Conservation (phyloP, 2,329 filamentous ascomycete genomes). For the Geoglossum cookeanum region DNA sequence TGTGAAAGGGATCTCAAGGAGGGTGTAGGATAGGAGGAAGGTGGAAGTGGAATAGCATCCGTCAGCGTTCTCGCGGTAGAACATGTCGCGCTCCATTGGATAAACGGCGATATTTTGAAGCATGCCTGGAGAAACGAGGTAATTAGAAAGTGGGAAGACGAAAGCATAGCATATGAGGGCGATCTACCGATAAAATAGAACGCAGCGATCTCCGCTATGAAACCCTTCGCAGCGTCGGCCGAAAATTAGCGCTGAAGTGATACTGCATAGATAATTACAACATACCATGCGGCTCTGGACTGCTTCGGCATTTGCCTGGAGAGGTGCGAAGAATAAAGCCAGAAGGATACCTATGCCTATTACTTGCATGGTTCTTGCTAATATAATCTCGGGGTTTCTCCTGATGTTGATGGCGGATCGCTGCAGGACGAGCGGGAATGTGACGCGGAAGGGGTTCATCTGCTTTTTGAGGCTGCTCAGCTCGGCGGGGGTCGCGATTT, state of each 20-base stretch:
- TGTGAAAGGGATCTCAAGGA: constrained; percentile 55
- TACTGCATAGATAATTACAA: constrained; percentile 40
- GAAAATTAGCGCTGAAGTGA: constrained; percentile 45
- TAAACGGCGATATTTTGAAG: constrained; percentile 62
- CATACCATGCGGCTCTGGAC: neutral
- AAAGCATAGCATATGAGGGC: constrained; percentile 14
- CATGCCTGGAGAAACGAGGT: constrained; percentile 26
- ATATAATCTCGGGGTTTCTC: constrained; percentile 42
- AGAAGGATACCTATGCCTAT: constrained; percentile 43
- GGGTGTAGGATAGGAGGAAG: constrained; percentile 51
- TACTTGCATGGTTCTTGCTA: constrained; percentile 49
- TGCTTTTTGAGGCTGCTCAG: constrained; percentile 48
- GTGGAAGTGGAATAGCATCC: constrained; percentile 51
- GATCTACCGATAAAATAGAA: constrained; percentile 43
- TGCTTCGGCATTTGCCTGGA: constrained; percentile 23
- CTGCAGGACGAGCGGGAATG: constrained; percentile 47
- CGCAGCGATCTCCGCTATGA: constrained; percentile 51
- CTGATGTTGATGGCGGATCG: constrained; percentile 51
- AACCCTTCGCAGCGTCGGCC: constrained; percentile 26
- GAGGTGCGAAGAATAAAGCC: constrained; percentile 50
- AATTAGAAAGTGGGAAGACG: no score
- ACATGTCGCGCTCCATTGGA: constrained; percentile 52
- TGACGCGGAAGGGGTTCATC: constrained; percentile 38
- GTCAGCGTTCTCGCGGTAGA: constrained; percentile 60
- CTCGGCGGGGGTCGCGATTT: constrained; percentile 48